Base-by-base conservation (phyloP, 352 stramenopile genomes). In the Phytophthora colocasiae region DNA sequence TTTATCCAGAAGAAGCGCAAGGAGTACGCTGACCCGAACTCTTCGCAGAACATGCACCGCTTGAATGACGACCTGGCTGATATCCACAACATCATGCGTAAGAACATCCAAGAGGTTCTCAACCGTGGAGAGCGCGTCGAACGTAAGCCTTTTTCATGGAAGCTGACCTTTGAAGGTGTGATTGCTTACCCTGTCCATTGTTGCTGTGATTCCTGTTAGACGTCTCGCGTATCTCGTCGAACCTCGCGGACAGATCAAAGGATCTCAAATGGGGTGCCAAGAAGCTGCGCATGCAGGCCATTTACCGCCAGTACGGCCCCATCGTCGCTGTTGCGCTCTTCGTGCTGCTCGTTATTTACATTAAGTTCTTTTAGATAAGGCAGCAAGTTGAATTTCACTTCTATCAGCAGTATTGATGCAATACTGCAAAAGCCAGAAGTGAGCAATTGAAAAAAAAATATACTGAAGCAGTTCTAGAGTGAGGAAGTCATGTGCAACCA, bases 81-180 rank as follows among this genome's bases (percentile, higher is more conserved):
- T 63, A 99, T 99, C 79, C 97, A 99, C 80, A 98, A 95, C 71
- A 99, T 99, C 73, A 99, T 99, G 97, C 90, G 93, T 73, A 97
- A 98, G 73, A 99, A 99, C 83, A 98, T 98, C 62, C 90, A 98
- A 66, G 95, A 98, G 65, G 93, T 98, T 66, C 84, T 98, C 38
- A 96, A 96, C 68, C 92, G 92, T 22, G 92, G 92, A 59, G 92
- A 97, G 50, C 80, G 84, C 29, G 88, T 97, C 22, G 89, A 97
- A 50, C 63, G 89, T 95, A 88, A 69, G 75, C 80, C 43, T 2
- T 4, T 31, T 19, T 4, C 4, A 7, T 31, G 4, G 27, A 31
- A 31, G 27, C 4, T 31, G 27, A 7, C 6, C 27, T 31, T 49
- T 19, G 31, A 15, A 14, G 4, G 4, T 15, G 8, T 6, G 40